Conservation (phyloP, 495 filamentous ascomycete genomes). For the Podospora pseudocomata region DNA sequence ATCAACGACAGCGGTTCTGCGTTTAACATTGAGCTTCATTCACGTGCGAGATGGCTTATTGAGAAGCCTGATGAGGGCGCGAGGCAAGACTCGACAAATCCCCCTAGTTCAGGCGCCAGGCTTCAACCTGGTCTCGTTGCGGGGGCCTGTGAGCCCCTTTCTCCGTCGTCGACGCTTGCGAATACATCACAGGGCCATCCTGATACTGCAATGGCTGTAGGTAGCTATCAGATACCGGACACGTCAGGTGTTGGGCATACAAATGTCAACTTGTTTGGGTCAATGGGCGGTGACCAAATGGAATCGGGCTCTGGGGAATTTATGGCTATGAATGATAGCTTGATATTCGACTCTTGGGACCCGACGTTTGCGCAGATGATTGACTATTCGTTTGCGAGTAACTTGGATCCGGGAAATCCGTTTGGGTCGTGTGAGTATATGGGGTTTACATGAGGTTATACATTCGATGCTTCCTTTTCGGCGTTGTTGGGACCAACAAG, state of each 20-base stretch:
- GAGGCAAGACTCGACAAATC: background rate
- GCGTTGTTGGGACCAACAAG: no score
- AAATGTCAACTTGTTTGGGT: background rate
- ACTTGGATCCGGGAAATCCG: conserved; percentile 20
- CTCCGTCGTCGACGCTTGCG: no score
- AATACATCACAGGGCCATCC: no score
- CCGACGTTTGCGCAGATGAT: conserved; percentile 21
- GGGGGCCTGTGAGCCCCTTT: no score
- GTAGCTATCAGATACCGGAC: no score
- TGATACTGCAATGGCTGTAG: no score
- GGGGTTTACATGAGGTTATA: background rate
- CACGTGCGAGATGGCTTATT: background rate
- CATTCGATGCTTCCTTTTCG: no score
- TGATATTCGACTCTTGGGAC: conserved; percentile 19
- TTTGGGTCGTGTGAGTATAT: conserved; percentile 22
- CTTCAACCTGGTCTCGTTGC: background rate
- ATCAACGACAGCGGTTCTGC: background rate
- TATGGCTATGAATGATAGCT: conserved; percentile 11
- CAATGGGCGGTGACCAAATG: background rate
- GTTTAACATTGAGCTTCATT: background rate
- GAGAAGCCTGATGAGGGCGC: background rate
- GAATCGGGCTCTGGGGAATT: conserved; percentile 7
- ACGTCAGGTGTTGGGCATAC: no score
- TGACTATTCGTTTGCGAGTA: conserved; percentile 21
- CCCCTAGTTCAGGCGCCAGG: background rate